A percentile compares a stretch with the other conserved stretches of the same genome.
phyloP scores from a whole-genome alignment of 768 basidiomycete genomes.

The Serendipita vermifera region DNA sequence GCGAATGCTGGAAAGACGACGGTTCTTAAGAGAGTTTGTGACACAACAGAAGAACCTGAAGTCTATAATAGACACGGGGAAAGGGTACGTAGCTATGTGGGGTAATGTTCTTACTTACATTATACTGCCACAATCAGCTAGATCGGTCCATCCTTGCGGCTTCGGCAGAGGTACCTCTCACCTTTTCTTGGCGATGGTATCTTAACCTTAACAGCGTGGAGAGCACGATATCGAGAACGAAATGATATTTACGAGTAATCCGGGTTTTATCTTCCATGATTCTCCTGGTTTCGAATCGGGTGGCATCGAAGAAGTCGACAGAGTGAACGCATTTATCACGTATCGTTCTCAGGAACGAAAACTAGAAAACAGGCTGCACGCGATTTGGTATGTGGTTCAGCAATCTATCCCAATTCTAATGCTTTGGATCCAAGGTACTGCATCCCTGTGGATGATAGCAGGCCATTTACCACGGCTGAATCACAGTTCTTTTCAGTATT shows the following conservation, averaged over 20 bases:
- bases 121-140: neutral
- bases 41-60: constrained; percentile 11
- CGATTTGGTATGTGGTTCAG: constrained; percentile 25
- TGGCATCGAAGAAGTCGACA: constrained; percentile 20
- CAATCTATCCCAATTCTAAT: too few relatives aligned
- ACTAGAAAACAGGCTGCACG: constrained; percentile 25
- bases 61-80: neutral
- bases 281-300: constrained; percentile 33
- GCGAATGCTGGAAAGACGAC: constrained; percentile 17
- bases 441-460: constrained; percentile 21
- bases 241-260: constrained; percentile 24
- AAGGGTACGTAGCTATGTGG: neutral
- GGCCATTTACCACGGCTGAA: constrained; percentile 23
- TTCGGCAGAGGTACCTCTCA: too few relatives aligned
- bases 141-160: neutral
- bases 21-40: constrained; percentile 11
- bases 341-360: constrained; percentile 15
- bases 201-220: too few relatives aligned
- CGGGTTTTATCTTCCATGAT: constrained; percentile 30
- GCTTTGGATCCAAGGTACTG: constrained; percentile 28
- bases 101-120: neutral
- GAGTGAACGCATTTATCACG: constrained; percentile 25
- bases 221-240: constrained; percentile 24
- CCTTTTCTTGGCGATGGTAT: too few relatives aligned
- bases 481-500: constrained; percentile 20